phyloP scores from a whole-genome alignment of 2,329 filamentous ascomycete species.

The Aspergillus udagawae region DNA sequence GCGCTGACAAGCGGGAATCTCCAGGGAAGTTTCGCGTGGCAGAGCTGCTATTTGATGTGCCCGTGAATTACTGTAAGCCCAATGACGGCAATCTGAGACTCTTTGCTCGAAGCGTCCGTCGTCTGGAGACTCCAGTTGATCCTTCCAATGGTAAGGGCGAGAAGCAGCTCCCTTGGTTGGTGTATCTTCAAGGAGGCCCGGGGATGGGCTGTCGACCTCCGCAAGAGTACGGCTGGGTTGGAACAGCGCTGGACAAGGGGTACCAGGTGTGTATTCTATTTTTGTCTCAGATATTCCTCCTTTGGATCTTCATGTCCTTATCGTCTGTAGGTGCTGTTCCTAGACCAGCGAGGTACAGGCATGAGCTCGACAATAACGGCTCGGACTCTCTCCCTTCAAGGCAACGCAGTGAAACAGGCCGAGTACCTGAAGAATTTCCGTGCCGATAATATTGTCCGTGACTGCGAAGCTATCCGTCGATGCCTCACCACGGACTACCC shows the following conservation, averaged over 20 bases:
- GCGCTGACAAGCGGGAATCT: conserved; percentile 7
- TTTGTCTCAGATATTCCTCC: background rate
- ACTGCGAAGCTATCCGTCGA: conserved; percentile 80
- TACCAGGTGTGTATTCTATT: conserved; percentile 59
- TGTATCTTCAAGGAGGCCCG: conserved; percentile 83
- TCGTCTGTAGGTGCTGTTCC: conserved; percentile 54
- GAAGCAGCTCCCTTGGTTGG: conserved; percentile 54
- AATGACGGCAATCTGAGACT: conserved; percentile 61
- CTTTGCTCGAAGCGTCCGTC: conserved; percentile 71
- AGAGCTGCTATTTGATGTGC: conserved; percentile 83
- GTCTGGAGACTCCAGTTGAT: conserved; percentile 50
- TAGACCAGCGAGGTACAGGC: conserved; percentile 91
- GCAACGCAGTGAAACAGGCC: conserved; percentile 64
- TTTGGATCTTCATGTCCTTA: background rate
- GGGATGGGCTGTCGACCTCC: conserved; percentile 73
- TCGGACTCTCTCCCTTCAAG: conserved; percentile 63
- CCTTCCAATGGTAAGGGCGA: conserved; percentile 35
- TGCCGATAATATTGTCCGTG: conserved; percentile 83
- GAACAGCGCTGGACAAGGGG: conserved; percentile 67
- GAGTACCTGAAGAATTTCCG: conserved; percentile 80
- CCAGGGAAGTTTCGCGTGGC: conserved; percentile 70
- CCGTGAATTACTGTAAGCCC: conserved; percentile 68
- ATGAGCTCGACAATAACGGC: conserved; percentile 76
- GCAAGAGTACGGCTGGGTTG: conserved; percentile 68
- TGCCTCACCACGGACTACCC: conserved; percentile 68